Evolutionary conservation across 352 stramenopile species (phyloP), one percentile per base, ranked within the genome.

Genomic region (Phytophthora constricta): DNA sequence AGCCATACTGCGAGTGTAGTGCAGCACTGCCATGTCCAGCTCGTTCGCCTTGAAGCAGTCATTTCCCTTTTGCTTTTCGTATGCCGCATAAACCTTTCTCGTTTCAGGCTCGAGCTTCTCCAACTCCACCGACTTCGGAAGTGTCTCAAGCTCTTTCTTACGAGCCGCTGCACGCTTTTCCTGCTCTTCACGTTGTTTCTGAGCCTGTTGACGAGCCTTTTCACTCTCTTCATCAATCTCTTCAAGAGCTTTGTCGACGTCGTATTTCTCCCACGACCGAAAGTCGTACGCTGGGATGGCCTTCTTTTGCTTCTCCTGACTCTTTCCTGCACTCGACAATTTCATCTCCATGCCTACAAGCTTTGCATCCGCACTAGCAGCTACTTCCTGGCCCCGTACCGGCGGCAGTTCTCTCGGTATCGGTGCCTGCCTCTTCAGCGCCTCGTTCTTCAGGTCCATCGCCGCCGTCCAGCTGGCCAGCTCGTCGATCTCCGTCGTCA

Each of bases 21-120:
- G 95, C 19, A 91, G 46, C 16, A 95, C 57, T 5, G 94, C 89
- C 22, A 93, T 85, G 19, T 98, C 85, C 39, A 90, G 85, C 50
- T 98, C 92, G 23, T 83, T 81, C 7, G 74, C 79, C 31, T 83
- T 82, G 74, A 98, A 98, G 58, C 84, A 93, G 66, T 98, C 95
- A 65, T 98, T 98, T 9, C 95, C 95, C 62, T 98, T 98, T 42
- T 97, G 78, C 66, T 97, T 96, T 60, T 98, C 95, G 34, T 89
- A 72, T 10, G 76, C 68, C 20, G 87, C 86, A 41, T 84, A 85
- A 28, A 93, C 59, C 49, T 87, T 79, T 13, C 74, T 61, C 47
- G 86, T 86, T 39, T 81, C 66, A 0, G 49, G 28, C 25, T 87
- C 79, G 17, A 93, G 73, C 34, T 74, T 76, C 22, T 81, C 70